These are phyloP conservation scores for Myotisia sp. DNA, from an alignment of 2,329 filamentous ascomycete species.

Conservation along the genomic window DNA sequence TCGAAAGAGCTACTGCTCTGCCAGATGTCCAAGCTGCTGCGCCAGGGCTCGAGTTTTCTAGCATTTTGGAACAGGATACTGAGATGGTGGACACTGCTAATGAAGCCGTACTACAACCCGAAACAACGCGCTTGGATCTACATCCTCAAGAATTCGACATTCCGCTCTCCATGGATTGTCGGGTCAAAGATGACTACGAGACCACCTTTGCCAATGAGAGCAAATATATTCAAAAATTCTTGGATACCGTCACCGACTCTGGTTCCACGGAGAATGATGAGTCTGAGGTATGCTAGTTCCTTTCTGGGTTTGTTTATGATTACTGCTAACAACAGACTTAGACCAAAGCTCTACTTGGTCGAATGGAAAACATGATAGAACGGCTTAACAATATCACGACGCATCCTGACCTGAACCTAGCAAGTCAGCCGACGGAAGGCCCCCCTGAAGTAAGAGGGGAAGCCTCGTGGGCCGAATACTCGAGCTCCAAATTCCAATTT, in stretches of 20 bases:
- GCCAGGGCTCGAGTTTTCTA: slow-evolving; percentile 4
- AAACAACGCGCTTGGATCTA: slow-evolving; percentile 23
- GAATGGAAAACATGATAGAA: slow-evolving; percentile 23
- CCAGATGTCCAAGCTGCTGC: slow-evolving; percentile 1
- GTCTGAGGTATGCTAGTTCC: slow-evolving; percentile 17
- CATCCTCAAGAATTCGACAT: slow-evolving; percentile 29
- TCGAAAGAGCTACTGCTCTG: slow-evolving; percentile 7
- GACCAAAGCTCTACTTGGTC: slow-evolving; percentile 16
- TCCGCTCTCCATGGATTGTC: slow-evolving; percentile 30
- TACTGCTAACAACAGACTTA: slow-evolving; percentile 5
- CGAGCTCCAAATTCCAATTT: slow-evolving; percentile 33
- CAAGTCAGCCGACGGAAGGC: slow-evolving; percentile 23
- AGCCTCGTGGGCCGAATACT: slow-evolving; percentile 34
- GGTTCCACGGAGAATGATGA: slow-evolving; percentile 3
- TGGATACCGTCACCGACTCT: slow-evolving; percentile 10
- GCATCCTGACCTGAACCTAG: slow-evolving; percentile 32
- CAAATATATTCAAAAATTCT: slow-evolving; percentile 19
- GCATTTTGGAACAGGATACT: slow-evolving; percentile 2
- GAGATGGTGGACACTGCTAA: slow-evolving; percentile 4
- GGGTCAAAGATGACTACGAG: slow-evolving; percentile 31
- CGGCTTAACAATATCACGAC: slow-evolving; percentile 30
- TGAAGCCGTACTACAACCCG: slow-evolving; percentile 13
- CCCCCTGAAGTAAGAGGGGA: slow-evolving; percentile 24
- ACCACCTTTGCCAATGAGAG: slow-evolving; percentile 19
- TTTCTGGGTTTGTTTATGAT: background rate